A percentile compares a stretch with the other conserved stretches of the same genome.
phyloP scores from a whole-genome alignment of 768 basidiomycete genomes.

The Calocybe indica region DNA sequence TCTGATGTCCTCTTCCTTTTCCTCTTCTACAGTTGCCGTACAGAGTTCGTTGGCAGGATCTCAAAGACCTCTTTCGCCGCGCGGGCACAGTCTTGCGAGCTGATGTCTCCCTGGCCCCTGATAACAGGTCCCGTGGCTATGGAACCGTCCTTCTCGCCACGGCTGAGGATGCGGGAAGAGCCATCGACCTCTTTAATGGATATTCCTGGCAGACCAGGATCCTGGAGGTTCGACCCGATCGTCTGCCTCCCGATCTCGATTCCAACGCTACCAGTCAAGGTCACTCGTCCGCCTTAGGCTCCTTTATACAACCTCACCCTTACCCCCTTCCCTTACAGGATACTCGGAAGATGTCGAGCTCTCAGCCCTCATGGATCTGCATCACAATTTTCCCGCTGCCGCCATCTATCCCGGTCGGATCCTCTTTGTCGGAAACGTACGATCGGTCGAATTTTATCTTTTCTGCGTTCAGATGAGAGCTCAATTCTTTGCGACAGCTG shows the following conservation, averaged over 20 bases:
- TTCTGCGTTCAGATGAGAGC: not conserved
- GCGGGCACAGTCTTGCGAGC: slow-evolving; percentile 87
- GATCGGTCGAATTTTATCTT: slow-evolving; percentile 19
- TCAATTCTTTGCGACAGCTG: slow-evolving; percentile 40
- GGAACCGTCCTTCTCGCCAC: slow-evolving; percentile 93
- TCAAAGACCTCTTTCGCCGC: slow-evolving; percentile 94
- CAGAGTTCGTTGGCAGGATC: slow-evolving; percentile 97
- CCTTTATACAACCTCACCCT: slow-evolving; percentile 6
- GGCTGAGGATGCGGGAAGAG: slow-evolving; percentile 91
- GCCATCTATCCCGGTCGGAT: slow-evolving; percentile 37
- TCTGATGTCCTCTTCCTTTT: not conserved
- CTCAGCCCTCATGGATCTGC: slow-evolving; percentile 17
- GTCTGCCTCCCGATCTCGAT: slow-evolving; percentile 63
- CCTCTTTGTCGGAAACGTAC: slow-evolving; percentile 86
- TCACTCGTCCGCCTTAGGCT: not conserved
- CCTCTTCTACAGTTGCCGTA: slow-evolving; percentile 70
- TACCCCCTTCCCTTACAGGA: not conserved
- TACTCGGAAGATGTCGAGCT: slow-evolving; percentile 10
- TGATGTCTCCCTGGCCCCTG: slow-evolving; percentile 73
- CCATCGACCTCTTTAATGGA: slow-evolving; percentile 95
- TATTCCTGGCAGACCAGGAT: slow-evolving; percentile 95
- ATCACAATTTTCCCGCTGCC: slow-evolving; percentile 18
- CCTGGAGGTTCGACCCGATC: slow-evolving; percentile 88
- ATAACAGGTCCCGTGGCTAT: slow-evolving; percentile 89
- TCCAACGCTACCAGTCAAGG: slow-evolving; percentile 14